Base-by-base conservation (phyloP, 2,329 filamentous ascomycete species). In the Penicillium sp. region DNA sequence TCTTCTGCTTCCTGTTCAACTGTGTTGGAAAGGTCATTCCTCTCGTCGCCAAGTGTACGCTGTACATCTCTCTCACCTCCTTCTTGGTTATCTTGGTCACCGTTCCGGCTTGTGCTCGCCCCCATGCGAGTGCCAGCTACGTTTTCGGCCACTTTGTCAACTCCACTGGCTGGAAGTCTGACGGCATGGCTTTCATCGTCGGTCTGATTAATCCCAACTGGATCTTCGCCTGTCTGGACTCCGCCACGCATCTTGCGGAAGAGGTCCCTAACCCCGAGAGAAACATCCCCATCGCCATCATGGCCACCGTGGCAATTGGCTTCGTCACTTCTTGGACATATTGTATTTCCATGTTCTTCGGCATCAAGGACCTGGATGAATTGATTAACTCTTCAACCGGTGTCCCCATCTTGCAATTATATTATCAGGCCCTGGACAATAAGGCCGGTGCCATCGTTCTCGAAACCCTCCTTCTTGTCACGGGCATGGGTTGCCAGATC, bases 61-160 rank as follows among this genome's bases (percentile, higher is more conserved):
- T 81, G 14, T 80, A 75, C 60, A 77, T 69, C 38, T 78, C 77
- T 3, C 69, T 81, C 34, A 53, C 77, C 42, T 79, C 77, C 51
- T 79, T 80, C 60, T 56, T 77, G 50, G 74, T 80, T 44, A 80
- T 79, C 58, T 66, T 81, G 44, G 73, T 81, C 52, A 75, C 75
- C 4, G 73, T 81, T 3, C 78, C 79, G 0, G 71, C 77, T 14
- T 73, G 70, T 45, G 76, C 77, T 5, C 72, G 76, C 3, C 74
- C 74, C 1, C 75, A 80, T 55, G 75, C 79, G 50, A 72, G 72
- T 42, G 77, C 75, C 39, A 69, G 73, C 24, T 82, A 80, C 61
- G 79, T 82, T 53, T 82, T 82, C 58, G 76, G 75, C 2, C 78
- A 75, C 43, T 81, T 81, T 59, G 76, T 78, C 70, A 82, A 81